Conservation (phyloP, 768 basidiomycete species). For the Mycena venus region DNA sequence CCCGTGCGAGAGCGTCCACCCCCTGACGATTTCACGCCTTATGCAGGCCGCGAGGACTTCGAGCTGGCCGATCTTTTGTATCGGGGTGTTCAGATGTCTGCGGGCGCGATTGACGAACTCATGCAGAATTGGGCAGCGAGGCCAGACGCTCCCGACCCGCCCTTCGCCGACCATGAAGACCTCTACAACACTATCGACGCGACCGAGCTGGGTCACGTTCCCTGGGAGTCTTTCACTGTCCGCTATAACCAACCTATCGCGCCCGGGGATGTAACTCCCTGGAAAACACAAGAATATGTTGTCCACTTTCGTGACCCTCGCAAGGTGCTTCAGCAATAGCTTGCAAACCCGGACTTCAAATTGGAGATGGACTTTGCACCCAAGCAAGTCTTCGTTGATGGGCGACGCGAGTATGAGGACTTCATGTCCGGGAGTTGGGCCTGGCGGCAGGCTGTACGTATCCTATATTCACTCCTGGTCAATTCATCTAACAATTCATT, state of each 20-base stretch:
- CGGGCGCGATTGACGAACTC: constrained; percentile 33
- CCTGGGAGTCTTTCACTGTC: not conserved
- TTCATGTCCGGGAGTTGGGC: constrained; percentile 39
- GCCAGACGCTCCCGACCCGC: constrained; percentile 13
- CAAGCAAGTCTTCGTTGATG: constrained; percentile 27
- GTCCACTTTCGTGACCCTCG: constrained; percentile 42
- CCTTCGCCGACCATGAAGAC: not conserved
- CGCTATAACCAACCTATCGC: not conserved
- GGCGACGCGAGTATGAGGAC: constrained; percentile 28
- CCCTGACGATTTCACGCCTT: not conserved
- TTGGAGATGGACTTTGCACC: constrained; percentile 40
- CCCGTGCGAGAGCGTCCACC: not conserved
- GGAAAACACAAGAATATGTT: constrained; percentile 34
- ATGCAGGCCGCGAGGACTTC: not conserved
- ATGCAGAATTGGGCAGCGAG: constrained; percentile 35
- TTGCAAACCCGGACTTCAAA: constrained; percentile 41
- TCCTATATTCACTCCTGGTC: not conserved
- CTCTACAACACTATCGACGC: not conserved
- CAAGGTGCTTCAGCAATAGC: constrained; percentile 29
- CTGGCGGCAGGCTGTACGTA: constrained; percentile 38
- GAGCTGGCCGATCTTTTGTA: constrained; percentile 34
- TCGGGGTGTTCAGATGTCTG: constrained; percentile 35
- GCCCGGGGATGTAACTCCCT: not conserved
- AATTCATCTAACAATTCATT: not conserved
- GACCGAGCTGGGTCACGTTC: not conserved